Evolutionary conservation across 2,329 filamentous ascomycete species (phyloP).

Genomic region (Akanthomyces lecanii): DNA sequence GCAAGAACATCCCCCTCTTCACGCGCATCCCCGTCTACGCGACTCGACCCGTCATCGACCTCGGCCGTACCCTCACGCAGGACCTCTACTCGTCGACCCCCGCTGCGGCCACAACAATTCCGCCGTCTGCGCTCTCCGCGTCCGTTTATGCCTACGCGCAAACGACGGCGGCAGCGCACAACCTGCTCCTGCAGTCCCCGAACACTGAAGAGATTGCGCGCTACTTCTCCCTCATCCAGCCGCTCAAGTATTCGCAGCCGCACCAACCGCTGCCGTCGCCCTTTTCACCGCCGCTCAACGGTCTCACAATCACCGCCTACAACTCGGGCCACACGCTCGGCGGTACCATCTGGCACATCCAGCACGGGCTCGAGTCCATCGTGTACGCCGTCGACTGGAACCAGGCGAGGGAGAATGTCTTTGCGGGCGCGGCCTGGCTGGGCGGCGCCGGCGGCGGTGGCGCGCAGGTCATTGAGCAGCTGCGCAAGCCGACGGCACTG

Average conservation of each 20-base stretch:
- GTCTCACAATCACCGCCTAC: slow-evolving; percentile 92
- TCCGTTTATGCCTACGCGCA: slow-evolving; percentile 51
- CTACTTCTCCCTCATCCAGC: slow-evolving; percentile 87
- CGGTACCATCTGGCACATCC: slow-evolving; percentile 98
- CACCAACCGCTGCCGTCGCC: slow-evolving; percentile 84
- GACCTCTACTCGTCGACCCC: slow-evolving; percentile 90
- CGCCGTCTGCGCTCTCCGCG: slow-evolving; percentile 66
- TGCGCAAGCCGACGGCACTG: slow-evolving; percentile 88
- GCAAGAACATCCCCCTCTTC: slow-evolving; percentile 92
- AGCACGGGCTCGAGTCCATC: slow-evolving; percentile 92
- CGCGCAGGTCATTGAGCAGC: slow-evolving; percentile 86
- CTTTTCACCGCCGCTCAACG: slow-evolving; percentile 83
- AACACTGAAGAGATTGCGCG: slow-evolving; percentile 83
- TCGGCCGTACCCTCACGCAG: slow-evolving; percentile 84
- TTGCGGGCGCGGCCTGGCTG: slow-evolving; percentile 90
- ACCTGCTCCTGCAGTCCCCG: slow-evolving; percentile 64
- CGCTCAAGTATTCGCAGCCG: slow-evolving; percentile 94
- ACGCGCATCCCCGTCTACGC: slow-evolving; percentile 91
- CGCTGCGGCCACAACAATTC: slow-evolving; percentile 79
- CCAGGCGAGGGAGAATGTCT: slow-evolving; percentile 91
- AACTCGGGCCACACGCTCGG: slow-evolving; percentile 94
- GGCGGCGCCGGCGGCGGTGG: slow-evolving; percentile 75
- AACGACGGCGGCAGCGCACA: slow-evolving; percentile 44
- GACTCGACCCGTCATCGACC: slow-evolving; percentile 85
- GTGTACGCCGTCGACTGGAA: slow-evolving; percentile 99